Evolutionary conservation across 768 basidiomycete species (phyloP), one percentile per base, ranked within the genome.

Genomic region (Mycena crocata): DNA sequence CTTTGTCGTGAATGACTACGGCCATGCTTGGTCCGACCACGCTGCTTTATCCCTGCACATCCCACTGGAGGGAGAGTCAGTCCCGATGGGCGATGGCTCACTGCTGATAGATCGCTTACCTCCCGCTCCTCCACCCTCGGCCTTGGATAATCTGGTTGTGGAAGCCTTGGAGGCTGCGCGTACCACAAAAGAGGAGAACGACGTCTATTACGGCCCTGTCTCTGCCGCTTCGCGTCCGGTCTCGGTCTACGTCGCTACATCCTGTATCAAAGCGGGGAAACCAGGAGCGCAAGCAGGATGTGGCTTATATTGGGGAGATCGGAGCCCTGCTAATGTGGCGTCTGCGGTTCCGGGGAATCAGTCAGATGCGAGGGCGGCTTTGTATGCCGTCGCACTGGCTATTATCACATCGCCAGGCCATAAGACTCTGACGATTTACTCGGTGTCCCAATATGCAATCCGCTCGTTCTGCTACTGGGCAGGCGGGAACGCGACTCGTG

Each of bases 381-480:
- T 62, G 1, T n/a, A 9, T 0, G 60, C 37, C 0, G 35, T 62
- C 2, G 3, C 42, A 12, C 34, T 4, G 2, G 50, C 39, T 1
- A 10, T 52, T 0, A 28, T 12, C 1, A 2, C 5, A 1, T 7
- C 30, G 2, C 7, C 1, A 3, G 19, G 1, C 3, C 6, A 1
- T 1, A 4, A 23, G 1, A 1, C 23, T 5, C 10, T 61, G 5
- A n/a, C 5, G 2, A 52, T 62, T 26, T 52, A 2, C 39, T 44
- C 60, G 3, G 26, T 30, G 1, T 62, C 60, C 1, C 30, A 62
- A 13, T 42, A 42, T 34, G 48, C 46, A 13, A 52, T 62, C 15
- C 60, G 60, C 28, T 5, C 49, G 0, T 4, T 62, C 14, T 62
- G 60, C n/a, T 62, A 62, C 19, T 3, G 9, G 19, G 60, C 50